Conservation (phyloP, 176 grass and related monocot species). For the Oryza coarctata region DNA sequence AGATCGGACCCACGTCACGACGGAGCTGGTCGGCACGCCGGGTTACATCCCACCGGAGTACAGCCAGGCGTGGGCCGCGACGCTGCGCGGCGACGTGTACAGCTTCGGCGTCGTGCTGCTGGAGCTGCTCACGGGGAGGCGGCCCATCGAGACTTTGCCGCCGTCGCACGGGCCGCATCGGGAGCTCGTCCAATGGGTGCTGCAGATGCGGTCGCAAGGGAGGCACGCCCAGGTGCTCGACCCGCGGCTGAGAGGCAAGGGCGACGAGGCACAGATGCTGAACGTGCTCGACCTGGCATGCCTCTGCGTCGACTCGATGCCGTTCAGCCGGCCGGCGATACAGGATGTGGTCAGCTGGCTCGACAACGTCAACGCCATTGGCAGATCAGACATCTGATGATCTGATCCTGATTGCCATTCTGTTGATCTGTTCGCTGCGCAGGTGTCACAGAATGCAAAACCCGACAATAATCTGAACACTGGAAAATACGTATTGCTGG, state of each 20-base stretch:
- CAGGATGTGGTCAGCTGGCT: conserved; percentile 48
- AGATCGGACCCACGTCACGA: conserved; percentile 46
- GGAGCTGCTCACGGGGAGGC: conserved; percentile 70
- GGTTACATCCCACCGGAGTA: conserved; percentile 70
- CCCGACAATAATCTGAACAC: background rate
- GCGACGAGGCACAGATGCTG: conserved; percentile 35
- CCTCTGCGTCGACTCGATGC: conserved; percentile 21
- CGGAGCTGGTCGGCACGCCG: conserved; percentile 54
- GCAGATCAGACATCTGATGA: background rate
- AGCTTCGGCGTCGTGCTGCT: conserved; percentile 88
- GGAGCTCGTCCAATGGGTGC: conserved; percentile 33
- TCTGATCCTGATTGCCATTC: too few relatives aligned
- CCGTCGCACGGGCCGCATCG: background rate
- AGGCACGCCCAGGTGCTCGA: conserved; percentile 22
- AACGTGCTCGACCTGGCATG: conserved; percentile 43
- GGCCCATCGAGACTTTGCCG: conserved; percentile 34
- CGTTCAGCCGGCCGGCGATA: conserved; percentile 40
- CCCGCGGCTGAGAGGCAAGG: background rate
- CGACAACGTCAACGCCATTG: conserved; percentile 24
- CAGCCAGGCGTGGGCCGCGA: conserved; percentile 54
- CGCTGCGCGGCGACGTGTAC: conserved; percentile 76
- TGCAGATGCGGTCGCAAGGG: conserved; percentile 1
- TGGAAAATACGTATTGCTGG: background rate
- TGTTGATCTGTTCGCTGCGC: too few relatives aligned
- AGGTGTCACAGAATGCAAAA: too few relatives aligned